Evolutionary conservation across 371 early-diverging fungal genomes (phyloP), one percentile per base, ranked within the genome.

Genomic region (Circinella minor): DNA sequence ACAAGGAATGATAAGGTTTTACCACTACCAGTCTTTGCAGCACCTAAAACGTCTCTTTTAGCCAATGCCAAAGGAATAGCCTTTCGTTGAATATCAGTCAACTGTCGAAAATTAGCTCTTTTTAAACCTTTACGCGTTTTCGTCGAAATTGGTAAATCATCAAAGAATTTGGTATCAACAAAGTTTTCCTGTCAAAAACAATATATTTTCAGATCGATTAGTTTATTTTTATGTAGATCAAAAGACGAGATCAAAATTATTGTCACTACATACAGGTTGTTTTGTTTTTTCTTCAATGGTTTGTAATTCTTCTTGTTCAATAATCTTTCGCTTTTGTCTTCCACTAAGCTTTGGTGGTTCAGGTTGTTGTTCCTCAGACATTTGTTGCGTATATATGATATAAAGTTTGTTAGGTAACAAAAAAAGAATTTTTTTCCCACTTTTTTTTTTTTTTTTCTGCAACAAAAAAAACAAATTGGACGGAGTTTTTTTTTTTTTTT

Each of bases 21-120:
- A 51, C 99, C 99, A 46, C 96, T 95, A n/a, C 99, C 99, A 0
- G 99, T 99, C 71, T 98, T 96, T 27, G 99, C 99, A 3, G 99
- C 98, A 37, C 99, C 99, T 43, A 99, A 87, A 14, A 99, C 90
- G 82, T 98, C 99, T 70, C 91, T 87, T 49, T 93, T 93, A 11
- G 90, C 86, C 60, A 99, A 83, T 11, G 95, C 89, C 60, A 92
- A 76, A n/a, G 98, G 97, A 51, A 99, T 81, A 0, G 98, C 91
- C 70, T 92, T 93, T 43, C 90, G 87, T 80, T 99, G 99, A 74
- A 99, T 98, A 51, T 98, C 99, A 4, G 99, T 99, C 90, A 98
- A 91, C 78, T 95, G 93, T 36, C 92, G 84, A 75, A 88, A 98
- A 75, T 95, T 93, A 46, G 91, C 89, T 61, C 80, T 77, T 66